These are phyloP conservation scores for Aspergillus ruber DNA, from an alignment of 2,329 filamentous ascomycete species.

Conservation along the genomic window DNA sequence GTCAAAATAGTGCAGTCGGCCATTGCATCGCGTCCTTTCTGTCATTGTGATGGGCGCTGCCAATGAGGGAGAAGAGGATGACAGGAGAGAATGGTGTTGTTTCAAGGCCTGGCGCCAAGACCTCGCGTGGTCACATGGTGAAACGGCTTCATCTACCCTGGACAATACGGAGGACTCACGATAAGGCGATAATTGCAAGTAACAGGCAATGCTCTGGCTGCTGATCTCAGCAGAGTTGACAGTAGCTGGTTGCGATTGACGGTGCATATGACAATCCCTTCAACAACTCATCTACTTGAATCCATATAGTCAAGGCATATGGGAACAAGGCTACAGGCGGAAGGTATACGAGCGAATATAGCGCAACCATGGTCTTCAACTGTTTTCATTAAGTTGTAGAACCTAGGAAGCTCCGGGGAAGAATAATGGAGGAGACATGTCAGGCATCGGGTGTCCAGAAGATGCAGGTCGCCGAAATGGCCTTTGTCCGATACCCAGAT, in stretches of 20 bases:
- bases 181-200: not conserved
- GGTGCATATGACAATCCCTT: too few relatives aligned
- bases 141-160: not conserved
- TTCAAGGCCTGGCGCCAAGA: conserved; percentile 9
- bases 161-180: not conserved
- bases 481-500: conserved; percentile 15
- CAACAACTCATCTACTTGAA: too few relatives aligned
- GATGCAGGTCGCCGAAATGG: conserved; percentile 23
- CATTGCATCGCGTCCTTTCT: not conserved
- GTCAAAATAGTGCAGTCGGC: not conserved
- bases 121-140: not conserved
- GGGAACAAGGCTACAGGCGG: not conserved
- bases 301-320: not conserved
- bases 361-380: conserved; percentile 22
- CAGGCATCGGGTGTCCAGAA: conserved; percentile 19
- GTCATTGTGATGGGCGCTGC: not conserved
- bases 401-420: conserved; percentile 26
- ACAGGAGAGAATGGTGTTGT: conserved; percentile 1
- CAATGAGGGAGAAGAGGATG: conserved; percentile 3
- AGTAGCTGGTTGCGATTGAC: too few relatives aligned
- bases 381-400: conserved; percentile 32
- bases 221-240: too few relatives aligned
- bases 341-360: not conserved
- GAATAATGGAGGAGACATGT: conserved; percentile 5
- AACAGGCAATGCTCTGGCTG: not conserved